Conservation (phyloP, 75 land plant species). For the Pinus albicaulis region DNA sequence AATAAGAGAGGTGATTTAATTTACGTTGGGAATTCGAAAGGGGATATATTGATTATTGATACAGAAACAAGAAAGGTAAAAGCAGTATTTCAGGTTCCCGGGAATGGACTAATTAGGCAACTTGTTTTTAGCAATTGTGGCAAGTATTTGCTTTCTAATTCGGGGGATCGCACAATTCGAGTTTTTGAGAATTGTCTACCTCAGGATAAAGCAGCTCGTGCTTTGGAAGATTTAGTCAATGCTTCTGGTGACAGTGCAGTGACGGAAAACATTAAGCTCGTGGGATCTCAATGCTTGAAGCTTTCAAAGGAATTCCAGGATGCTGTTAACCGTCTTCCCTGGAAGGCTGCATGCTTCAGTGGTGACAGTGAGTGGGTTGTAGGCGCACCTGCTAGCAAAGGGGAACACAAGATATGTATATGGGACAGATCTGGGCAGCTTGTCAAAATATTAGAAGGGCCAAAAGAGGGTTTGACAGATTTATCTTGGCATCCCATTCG, state of each 20-base stretch:
- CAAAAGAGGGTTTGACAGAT: conserved; percentile 89
- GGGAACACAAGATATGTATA: conserved; percentile 95
- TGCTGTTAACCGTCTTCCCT: conserved; percentile 76
- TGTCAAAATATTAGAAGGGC: conserved; percentile 93
- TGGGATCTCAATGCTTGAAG: conserved; percentile 59
- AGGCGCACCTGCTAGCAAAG: conserved; percentile 92
- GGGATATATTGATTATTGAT: conserved; percentile 80
- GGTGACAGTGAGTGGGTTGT: conserved; percentile 97
- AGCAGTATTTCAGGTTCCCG: conserved; percentile 57
- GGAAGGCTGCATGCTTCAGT: conserved; percentile 98
- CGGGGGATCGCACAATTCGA: conserved; percentile 82
- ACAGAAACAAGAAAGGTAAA: conserved; percentile 39
- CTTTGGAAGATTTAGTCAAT: conserved; percentile 35
- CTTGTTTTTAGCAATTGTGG: conserved; percentile 90
- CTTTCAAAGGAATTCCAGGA: conserved; percentile 86
- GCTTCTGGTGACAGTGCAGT: conserved; percentile 20
- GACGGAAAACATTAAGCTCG: conserved; percentile 44
- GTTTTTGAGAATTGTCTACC: conserved; percentile 85
- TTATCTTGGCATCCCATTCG: conserved; percentile 94
- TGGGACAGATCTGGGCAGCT: conserved; percentile 88
- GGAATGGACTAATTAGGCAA: conserved; percentile 71
- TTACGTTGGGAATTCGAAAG: conserved; percentile 92
- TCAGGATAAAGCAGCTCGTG: conserved; percentile 41
- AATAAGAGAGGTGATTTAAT: conserved; percentile 89
- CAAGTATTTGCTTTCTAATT: conserved; percentile 83